phyloP scores from a whole-genome alignment of 176 grass and related monocot genomes.

The Zoysia japonica region DNA sequence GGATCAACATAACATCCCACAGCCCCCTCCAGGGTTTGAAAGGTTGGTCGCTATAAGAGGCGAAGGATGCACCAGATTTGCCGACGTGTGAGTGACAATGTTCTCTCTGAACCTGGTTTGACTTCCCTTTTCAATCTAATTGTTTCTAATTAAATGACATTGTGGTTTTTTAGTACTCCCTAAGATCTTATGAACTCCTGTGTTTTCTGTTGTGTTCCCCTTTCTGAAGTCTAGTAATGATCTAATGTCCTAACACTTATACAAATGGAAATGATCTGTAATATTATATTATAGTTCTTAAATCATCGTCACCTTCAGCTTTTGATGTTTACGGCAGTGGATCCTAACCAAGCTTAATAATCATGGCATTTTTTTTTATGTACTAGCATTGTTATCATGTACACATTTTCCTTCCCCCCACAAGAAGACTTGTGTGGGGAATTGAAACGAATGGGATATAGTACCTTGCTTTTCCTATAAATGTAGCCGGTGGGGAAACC shows the following conservation, averaged over 20 bases:
- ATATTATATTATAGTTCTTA: not conserved
- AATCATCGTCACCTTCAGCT: not conserved
- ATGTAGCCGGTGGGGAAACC: not conserved
- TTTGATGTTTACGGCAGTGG: not conserved
- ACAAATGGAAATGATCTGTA: not conserved
- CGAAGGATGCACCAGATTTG: slow-evolving; percentile 61
- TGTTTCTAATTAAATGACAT: not conserved
- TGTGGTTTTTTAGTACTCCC: not conserved
- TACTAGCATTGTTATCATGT: not conserved
- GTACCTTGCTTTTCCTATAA: not conserved
- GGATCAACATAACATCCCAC: slow-evolving; percentile 57
- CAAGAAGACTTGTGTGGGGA: not conserved
- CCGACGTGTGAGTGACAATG: slow-evolving; percentile 64
- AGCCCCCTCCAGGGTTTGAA: slow-evolving; percentile 66
- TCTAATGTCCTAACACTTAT: not conserved
- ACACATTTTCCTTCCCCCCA: not conserved
- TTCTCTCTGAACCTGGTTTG: not conserved
- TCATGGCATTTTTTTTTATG: not conserved
- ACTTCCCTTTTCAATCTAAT: not conserved
- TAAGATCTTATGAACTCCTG: not conserved
- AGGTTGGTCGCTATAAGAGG: slow-evolving; percentile 63
- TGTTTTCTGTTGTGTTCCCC: not conserved
- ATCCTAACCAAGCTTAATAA: not conserved
- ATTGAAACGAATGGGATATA: not conserved
- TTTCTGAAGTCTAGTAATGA: not conserved